phyloP scores from a whole-genome alignment of 2,329 filamentous ascomycete species.

The Colletotrichum melonis region DNA sequence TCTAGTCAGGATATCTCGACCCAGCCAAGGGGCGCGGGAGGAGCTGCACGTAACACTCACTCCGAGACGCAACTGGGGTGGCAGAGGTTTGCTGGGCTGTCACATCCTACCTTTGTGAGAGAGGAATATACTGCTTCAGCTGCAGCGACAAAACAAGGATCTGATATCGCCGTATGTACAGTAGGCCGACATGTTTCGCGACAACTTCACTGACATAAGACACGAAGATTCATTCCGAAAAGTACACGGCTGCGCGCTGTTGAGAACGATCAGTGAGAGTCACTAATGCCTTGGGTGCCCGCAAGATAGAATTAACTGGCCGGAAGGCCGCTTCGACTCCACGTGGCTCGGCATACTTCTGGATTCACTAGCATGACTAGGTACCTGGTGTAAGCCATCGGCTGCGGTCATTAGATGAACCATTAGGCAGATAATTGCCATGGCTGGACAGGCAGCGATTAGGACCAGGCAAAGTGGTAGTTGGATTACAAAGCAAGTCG shows the following conservation, averaged over 20 bases:
- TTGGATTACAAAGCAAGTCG: constrained; percentile 1
- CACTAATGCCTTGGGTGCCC: background rate
- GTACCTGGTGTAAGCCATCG: background rate
- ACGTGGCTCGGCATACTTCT: no score
- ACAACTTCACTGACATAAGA: background rate
- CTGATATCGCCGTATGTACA: background rate
- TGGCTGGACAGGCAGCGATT: background rate
- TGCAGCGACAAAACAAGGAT: background rate
- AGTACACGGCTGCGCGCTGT: background rate
- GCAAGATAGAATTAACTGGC: no score
- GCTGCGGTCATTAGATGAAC: background rate
- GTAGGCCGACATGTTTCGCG: background rate
- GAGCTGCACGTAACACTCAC: constrained; percentile 79
- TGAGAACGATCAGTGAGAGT: background rate
- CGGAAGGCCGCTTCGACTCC: no score
- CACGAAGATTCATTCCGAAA: background rate
- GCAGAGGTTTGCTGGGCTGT: constrained; percentile 88
- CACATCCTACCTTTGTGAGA: constrained; percentile 83
- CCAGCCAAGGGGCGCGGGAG: constrained; percentile 54
- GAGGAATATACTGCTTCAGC: background rate
- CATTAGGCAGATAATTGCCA: background rate
- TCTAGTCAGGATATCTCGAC: constrained; percentile 73
- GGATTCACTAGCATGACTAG: no score
- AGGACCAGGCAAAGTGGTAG: background rate
- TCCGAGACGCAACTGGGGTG: constrained; percentile 88